Base-by-base conservation (phyloP, 768 basidiomycete species). In the Dentipellis sp. region DNA sequence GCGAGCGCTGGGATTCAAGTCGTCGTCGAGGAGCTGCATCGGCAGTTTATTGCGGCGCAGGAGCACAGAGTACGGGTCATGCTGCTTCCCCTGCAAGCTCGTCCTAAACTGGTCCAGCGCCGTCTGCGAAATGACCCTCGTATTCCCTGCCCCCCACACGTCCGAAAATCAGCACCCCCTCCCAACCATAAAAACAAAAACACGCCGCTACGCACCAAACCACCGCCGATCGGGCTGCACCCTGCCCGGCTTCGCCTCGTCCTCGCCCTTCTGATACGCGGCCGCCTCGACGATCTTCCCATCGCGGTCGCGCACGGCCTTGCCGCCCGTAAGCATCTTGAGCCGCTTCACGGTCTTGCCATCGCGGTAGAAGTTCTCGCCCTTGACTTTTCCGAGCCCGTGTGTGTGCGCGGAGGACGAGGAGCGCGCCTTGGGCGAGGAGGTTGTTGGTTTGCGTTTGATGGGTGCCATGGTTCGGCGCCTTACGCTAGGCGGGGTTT, bases 301-400 rank as follows among this genome's bases (percentile, higher is more conserved):
- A 61, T 92, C 86, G 65, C 81, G 82, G 74, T 97, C 91, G 47
- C 92, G 80, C 23, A 97, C 78, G 58, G 95, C 83, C 73, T 94
- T 94, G 38, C 93, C 93, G 58, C 94, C 88, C 56, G 79, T 89
- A 64, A 97, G 81, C 87, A 99, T 88, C 76, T 97, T 97, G 54
- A 94, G 81, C 58, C 86, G 77, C 34, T 77, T 74, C 38, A 84
- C 92, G 65, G 83, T 77, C 68, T 97, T 97, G 46, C 92, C 94
- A 87, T 94, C 83, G 71, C 94, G 90, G 74, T 97, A 99, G 75
- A 97, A 98, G 70, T 95, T 99, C 75, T 97, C 93, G 66, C 94
- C 94, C 67, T 92, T 93, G 61, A 88, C 80, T 68, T 77, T 86
- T 62, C 81, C 80, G 46, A 90, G 74, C 9, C n/a, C n/a, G 42